phyloP scores from a whole-genome alignment of 78 protist genomes.

The Pigoraptor vietnamica region DNA sequence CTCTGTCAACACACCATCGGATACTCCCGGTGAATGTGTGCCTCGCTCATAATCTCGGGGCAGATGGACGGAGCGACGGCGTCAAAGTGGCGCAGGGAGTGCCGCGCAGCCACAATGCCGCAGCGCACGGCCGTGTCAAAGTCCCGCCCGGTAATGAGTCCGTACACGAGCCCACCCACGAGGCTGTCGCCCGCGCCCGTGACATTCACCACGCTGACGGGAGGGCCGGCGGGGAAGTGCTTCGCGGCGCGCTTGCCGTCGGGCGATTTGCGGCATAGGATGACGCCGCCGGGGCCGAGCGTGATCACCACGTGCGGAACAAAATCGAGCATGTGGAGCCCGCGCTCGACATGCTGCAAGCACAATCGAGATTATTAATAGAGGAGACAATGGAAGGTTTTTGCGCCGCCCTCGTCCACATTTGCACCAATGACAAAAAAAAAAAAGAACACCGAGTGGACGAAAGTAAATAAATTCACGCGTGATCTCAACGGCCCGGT shows the following conservation, averaged over 20 bases:
- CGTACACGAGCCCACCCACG: not conserved
- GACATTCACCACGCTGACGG: not conserved
- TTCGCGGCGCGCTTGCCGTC: not conserved
- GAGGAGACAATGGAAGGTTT: not conserved
- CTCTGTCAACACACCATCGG: not conserved
- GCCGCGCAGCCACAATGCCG: not conserved
- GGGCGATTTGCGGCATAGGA: not conserved
- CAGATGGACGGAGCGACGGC: not conserved
- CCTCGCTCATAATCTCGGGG: not conserved
- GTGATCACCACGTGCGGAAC: not conserved
- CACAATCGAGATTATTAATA: not conserved
- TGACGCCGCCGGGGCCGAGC: not conserved
- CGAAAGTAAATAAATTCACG: not conserved
- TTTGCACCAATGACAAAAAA: not conserved
- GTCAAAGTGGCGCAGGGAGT: not conserved
- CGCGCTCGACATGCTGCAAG: not conserved
- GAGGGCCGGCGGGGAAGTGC: not conserved
- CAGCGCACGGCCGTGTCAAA: not conserved
- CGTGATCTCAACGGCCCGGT: too few relatives aligned
- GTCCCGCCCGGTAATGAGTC: not conserved
- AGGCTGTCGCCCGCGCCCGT: not conserved
- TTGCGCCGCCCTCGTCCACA: too few relatives aligned
- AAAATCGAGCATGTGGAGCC: not conserved
- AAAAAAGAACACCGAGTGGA: not conserved
- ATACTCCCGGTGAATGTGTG: not conserved